phyloP scores from a whole-genome alignment of 2,329 filamentous ascomycete species.

The Fusarium chaquense region DNA sequence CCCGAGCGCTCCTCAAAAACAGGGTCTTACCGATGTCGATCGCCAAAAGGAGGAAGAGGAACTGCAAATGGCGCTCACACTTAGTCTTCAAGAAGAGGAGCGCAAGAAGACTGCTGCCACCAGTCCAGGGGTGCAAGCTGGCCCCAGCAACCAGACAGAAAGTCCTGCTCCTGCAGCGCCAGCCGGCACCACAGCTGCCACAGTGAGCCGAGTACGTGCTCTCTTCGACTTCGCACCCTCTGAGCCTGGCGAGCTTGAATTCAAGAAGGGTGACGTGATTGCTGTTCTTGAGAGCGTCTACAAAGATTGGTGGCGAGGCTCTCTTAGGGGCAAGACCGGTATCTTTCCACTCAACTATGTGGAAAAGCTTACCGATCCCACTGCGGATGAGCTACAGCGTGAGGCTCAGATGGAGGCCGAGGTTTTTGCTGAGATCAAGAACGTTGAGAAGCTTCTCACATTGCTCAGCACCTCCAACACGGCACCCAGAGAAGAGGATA shows the following conservation, averaged over 20 bases:
- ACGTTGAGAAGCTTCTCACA: slow-evolving; percentile 79
- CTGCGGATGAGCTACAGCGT: slow-evolving; percentile 90
- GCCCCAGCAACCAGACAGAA: slow-evolving; percentile 56
- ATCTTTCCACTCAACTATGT: slow-evolving; percentile 99
- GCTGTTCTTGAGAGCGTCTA: slow-evolving; percentile 97
- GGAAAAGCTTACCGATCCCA: slow-evolving; percentile 95
- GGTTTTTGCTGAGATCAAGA: slow-evolving; percentile 74
- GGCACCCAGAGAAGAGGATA: slow-evolving; percentile 86
- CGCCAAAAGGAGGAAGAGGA: slow-evolving; percentile 97
- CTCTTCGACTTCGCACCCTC: slow-evolving; percentile 95
- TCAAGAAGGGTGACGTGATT: slow-evolving; percentile 96
- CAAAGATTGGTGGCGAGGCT: slow-evolving; percentile 99
- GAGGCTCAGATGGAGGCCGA: slow-evolving; percentile 94
- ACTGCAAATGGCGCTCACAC: slow-evolving; percentile 91
- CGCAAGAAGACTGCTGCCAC: slow-evolving; percentile 64
- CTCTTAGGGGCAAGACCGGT: slow-evolving; percentile 91
- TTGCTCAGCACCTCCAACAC: slow-evolving; percentile 88
- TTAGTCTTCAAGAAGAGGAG: slow-evolving; percentile 91
- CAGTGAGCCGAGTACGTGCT: slow-evolving; percentile 92
- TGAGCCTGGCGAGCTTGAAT: slow-evolving; percentile 93
- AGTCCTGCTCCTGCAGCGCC: slow-evolving; percentile 68
- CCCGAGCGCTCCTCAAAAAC: slow-evolving; percentile 93
- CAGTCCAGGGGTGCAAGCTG: slow-evolving; percentile 49
- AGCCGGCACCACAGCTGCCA: slow-evolving; percentile 92
- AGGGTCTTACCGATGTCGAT: slow-evolving; percentile 88